These are phyloP conservation scores for Apiospora pterosperma DNA, from an alignment of 2,329 filamentous ascomycete species.

Conservation along the genomic window DNA sequence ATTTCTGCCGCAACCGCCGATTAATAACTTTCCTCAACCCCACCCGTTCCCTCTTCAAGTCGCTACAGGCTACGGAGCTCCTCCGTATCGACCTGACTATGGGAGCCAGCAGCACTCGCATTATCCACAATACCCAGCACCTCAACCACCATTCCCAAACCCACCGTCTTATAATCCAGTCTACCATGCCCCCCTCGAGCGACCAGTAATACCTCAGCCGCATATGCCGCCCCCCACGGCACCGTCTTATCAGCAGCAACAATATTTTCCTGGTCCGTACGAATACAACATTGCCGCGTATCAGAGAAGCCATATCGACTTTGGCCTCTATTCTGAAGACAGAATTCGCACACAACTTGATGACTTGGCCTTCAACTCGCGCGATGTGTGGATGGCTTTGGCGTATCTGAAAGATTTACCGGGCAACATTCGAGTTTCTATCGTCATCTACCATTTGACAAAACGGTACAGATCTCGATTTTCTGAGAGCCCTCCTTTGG, in stretches of 20 bases:
- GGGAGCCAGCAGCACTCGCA: not conserved
- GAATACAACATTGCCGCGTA: slow-evolving; percentile 6
- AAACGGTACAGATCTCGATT: slow-evolving; percentile 57
- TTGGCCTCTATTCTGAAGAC: slow-evolving; percentile 23
- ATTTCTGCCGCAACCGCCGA: not conserved
- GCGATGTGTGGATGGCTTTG: slow-evolving; percentile 61
- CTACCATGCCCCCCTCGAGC: not conserved
- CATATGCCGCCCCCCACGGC: not conserved
- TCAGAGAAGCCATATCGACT: slow-evolving; percentile 9
- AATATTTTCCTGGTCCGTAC: not conserved
- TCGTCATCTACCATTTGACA: slow-evolving; percentile 61
- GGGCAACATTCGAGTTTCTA: slow-evolving; percentile 58
- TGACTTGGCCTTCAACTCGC: slow-evolving; percentile 50
- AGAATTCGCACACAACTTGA: slow-evolving; percentile 46
- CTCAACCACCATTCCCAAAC: not conserved
- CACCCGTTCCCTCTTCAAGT: not conserved
- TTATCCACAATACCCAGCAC: not conserved
- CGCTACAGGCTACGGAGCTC: not conserved
- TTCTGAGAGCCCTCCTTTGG: slow-evolving; percentile 51
- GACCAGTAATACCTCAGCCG: not conserved
- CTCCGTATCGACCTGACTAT: not conserved
- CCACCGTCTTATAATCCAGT: not conserved
- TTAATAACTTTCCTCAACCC: not conserved
- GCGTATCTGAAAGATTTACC: slow-evolving; percentile 58
- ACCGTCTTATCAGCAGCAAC: not conserved